A percentile compares a stretch with the other conserved stretches of the same genome.
Evolutionary conservation across 2,329 filamentous ascomycete species (phyloP).

Genomic region (Trichoderma atroviride): DNA sequence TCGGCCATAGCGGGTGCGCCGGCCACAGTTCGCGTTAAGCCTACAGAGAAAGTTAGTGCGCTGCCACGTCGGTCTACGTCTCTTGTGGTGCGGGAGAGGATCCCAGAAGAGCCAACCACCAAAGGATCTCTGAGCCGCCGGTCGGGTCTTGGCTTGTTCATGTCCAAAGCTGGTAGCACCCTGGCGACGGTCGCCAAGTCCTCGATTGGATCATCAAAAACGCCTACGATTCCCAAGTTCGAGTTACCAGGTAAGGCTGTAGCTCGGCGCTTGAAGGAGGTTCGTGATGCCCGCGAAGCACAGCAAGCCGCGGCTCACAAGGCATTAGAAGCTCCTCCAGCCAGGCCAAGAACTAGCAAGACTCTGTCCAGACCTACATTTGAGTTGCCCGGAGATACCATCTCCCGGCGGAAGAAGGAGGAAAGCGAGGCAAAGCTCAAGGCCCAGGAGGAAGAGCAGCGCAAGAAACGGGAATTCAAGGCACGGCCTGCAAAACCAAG

Average conservation of each 20-base stretch:
- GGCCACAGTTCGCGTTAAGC: constrained; percentile 48
- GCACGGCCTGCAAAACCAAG: constrained; percentile 58
- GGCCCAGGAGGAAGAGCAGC: constrained; percentile 62
- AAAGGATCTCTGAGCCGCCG: background rate
- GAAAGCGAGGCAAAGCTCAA: constrained; percentile 58
- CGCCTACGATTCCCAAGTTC: constrained; percentile 58
- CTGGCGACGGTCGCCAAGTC: constrained; percentile 16
- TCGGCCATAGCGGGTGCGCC: constrained; percentile 40
- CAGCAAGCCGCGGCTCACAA: constrained; percentile 42
- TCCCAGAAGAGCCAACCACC: constrained; percentile 26
- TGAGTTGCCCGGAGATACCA: constrained; percentile 65
- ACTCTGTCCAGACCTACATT: constrained; percentile 59
- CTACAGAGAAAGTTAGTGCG: constrained; percentile 42
- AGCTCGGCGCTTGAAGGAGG: constrained; percentile 59
- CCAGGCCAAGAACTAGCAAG: constrained; percentile 54
- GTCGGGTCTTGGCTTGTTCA: constrained; percentile 4
- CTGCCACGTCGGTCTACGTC: constrained; percentile 49
- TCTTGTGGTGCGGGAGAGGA: constrained; percentile 41
- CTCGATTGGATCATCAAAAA: constrained; percentile 42
- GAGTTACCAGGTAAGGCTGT: constrained; percentile 66
- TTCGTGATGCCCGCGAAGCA: constrained; percentile 57
- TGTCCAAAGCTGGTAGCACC: constrained; percentile 14
- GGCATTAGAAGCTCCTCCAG: constrained; percentile 42
- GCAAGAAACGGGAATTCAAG: constrained; percentile 64
- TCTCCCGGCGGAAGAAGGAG: constrained; percentile 59